These are phyloP conservation scores for Crucibulum laeve DNA, from an alignment of 768 basidiomycete species.

Conservation along the genomic window DNA sequence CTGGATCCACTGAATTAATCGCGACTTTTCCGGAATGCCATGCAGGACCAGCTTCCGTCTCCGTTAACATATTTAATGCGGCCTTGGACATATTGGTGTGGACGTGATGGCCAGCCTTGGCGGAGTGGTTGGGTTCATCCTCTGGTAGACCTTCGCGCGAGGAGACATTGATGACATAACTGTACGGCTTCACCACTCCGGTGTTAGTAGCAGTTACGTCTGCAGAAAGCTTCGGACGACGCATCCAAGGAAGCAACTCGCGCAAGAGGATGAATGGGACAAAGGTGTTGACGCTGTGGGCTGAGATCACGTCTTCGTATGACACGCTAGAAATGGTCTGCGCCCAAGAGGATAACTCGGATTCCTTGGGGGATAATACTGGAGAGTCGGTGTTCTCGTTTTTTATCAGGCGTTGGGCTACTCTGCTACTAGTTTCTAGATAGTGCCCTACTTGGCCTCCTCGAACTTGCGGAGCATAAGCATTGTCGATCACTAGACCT, in stretches of 20 bases:
- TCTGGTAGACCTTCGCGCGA: slow-evolving; percentile 32
- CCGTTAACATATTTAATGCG: slow-evolving; percentile 31
- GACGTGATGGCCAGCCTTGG: slow-evolving; percentile 23
- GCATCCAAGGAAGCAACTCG: slow-evolving; percentile 25
- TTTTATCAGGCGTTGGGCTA: no score
- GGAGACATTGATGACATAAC: slow-evolving; percentile 29
- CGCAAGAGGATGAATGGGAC: slow-evolving; percentile 32
- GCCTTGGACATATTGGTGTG: slow-evolving; percentile 36
- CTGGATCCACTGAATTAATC: slow-evolving; percentile 31
- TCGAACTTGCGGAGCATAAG: no score
- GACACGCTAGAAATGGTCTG: slow-evolving; percentile 27
- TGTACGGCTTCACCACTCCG: slow-evolving; percentile 13
- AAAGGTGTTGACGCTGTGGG: slow-evolving; percentile 31
- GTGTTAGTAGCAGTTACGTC: background rate
- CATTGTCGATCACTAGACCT: no score
- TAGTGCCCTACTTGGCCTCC: no score
- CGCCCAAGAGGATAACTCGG: slow-evolving; percentile 23
- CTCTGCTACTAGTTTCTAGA: no score
- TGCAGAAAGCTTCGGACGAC: background rate
- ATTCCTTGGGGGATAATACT: slow-evolving; percentile 4
- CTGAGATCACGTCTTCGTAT: slow-evolving; percentile 30
- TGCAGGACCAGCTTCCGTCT: slow-evolving; percentile 25
- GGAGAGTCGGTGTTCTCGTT: no score
- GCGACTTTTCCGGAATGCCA: slow-evolving; percentile 23
- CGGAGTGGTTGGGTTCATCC: slow-evolving; percentile 13